Base-by-base conservation (phyloP, 2,329 filamentous ascomycete genomes). In the Huntiella abstrusa region DNA sequence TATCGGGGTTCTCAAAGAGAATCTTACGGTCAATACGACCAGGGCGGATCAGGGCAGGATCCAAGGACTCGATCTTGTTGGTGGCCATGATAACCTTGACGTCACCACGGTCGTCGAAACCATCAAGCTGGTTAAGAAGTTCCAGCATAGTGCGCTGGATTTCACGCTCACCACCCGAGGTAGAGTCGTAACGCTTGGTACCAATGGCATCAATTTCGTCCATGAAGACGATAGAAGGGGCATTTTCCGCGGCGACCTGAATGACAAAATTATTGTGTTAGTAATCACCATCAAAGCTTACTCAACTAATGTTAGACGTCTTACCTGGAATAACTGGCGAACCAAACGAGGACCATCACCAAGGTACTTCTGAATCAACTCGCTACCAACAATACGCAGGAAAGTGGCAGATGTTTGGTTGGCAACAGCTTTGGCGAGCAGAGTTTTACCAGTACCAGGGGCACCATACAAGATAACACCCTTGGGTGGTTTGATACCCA, bases 81-180 rank as follows among this genome's bases (percentile, higher is more conserved):
- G 91, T 98, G 10, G 91, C 92, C 87, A 98, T 96, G 62, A 98
- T 88, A 51, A 98, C 91, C 70, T 98, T 98, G 64, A 98, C 88
- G 60, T 98, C 91, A 55, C 91, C 92, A 51, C 91, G 83, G 63
- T 98, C 92, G 59, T 98, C 91, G 65, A 98, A 98, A 57, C 91
- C 91, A 60, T 98, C 91, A 6, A 98, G 78, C 67, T 98, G 91
- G 65, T 98, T 98, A 37, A 98, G 78, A 46, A 98, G 75, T 60
- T 98, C 91, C 63, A 98, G 68, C 91, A 98, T 98, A 42, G 91
- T 98, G 62, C 91, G 80, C 67, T 98, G 91, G 35, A 98, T 85
- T 63, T 98, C 91, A 54, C 88, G 82, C 63, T 98, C 91, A 60
- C 92, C 91, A 52, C 91, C 91, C 0, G 88, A 95, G 41, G 86